Base-by-base conservation (phyloP, 768 basidiomycete genomes). In the Xerocomellus dryophilus region DNA sequence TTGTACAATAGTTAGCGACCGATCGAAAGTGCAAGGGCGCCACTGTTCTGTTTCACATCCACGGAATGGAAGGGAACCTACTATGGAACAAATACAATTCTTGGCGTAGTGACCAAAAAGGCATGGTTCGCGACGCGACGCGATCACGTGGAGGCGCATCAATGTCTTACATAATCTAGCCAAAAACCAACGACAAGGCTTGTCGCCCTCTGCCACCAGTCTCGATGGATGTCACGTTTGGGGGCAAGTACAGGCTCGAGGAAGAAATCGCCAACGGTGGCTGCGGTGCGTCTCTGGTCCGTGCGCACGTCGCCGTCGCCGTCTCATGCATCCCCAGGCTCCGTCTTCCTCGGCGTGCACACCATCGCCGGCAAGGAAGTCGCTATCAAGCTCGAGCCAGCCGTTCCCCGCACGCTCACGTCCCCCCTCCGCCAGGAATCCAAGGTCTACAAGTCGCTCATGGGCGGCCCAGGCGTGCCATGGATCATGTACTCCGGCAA, bases 401-500 rank as follows among this genome's bases (percentile, higher is more conserved):
- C 82, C 17, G 66, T 77, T 23, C 69, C 77, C 1, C 50, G 69
- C 62, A 62, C 71, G 7, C 60, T 61, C 54, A 70, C 78, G 50
- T 86, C 85, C 44, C 90, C 90, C 3, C 79, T 94, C 60, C 85
- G 88, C 68, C 90, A 93, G 64, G 93, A 95, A 68, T 86, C 86
- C 39, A 92, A 90, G 72, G 91, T 94, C 38, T 95, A 95, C 80
- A 93, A 92, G 74, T 85, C 86, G 0, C 81, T 95, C 57, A 89
- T 88, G 79, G 92, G 93, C 40, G 90, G 88, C 44, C 84, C 87
- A 25, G 92, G 92, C 38, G 89, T 95, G 0, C 92, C 92, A 1
- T 93, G 90, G 83, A 88, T 94, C 58, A 85, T 93, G 78, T 93
- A 90, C 84, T 91, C 87, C 5, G 93, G 93, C 29, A 86, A 83